phyloP scores from a whole-genome alignment of 1,139 yeast genomes.

The Scheffersomyces lignicola region DNA sequence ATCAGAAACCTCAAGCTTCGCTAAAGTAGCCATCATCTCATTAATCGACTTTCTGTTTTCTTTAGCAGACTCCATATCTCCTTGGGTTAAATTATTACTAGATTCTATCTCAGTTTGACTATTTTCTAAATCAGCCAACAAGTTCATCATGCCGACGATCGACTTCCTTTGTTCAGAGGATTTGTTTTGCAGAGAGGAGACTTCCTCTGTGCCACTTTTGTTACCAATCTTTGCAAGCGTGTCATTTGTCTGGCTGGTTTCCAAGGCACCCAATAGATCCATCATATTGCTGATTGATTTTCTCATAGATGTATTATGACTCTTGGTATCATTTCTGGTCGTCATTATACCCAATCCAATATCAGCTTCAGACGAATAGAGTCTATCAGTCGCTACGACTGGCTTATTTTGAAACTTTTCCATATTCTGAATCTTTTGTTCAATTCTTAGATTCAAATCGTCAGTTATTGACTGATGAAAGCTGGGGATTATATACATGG shows the following conservation, averaged over 20 bases:
- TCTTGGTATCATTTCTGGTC: not conserved
- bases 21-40: conserved; percentile 21
- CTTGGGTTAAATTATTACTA: not conserved
- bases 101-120: not conserved
- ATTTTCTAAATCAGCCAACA: conserved; percentile 13
- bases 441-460: conserved; percentile 18
- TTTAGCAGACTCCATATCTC: conserved; percentile 11
- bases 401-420: conserved; percentile 13
- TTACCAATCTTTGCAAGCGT: conserved; percentile 1
- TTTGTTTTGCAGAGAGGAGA: conserved; percentile 1
- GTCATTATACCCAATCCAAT: conserved; percentile 12
- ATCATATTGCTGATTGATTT: conserved; percentile 19
- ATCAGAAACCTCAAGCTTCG: conserved; percentile 5
- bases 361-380: not conserved
- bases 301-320: conserved; percentile 5
- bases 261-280: conserved; percentile 18
- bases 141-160: conserved; percentile 20
- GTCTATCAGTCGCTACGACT: not conserved
- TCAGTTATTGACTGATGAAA: conserved; percentile 38
- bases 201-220: conserved; percentile 3
- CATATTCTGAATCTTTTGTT: conserved; percentile 16
- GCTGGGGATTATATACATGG: conserved; percentile 12
- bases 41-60: conserved; percentile 22
- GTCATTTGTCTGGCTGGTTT: conserved; percentile 4
- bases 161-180: conserved; percentile 14